These are phyloP conservation scores for Camellia japonica DNA, from an alignment of 148 eudicot genomes.

Conservation along the genomic window DNA sequence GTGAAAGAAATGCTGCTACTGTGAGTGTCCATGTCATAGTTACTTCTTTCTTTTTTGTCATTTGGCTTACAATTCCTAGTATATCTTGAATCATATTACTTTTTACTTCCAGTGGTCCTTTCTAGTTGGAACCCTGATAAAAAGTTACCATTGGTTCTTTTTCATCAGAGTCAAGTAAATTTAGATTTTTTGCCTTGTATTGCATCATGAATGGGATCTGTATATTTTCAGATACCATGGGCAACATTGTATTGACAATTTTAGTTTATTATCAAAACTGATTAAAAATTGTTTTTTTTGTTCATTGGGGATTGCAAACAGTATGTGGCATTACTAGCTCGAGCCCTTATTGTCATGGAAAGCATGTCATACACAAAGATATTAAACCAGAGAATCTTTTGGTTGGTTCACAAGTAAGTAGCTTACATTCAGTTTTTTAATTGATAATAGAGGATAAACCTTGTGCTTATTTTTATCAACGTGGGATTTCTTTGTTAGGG, in stretches of 20 bases:
- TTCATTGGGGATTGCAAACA: conserved; percentile 29
- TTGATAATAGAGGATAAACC: not conserved
- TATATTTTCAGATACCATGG: too few species aligned
- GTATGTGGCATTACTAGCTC: conserved; percentile 90
- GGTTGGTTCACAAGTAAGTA: conserved; percentile 79
- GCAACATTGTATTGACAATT: not conserved
- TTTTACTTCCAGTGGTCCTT: too few species aligned
- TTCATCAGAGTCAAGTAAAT: not conserved
- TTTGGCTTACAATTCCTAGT: too few species aligned
- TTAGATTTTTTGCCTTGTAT: too few species aligned
- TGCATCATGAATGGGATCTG: too few species aligned
- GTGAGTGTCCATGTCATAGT: conserved; percentile 37
- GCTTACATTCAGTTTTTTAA: not conserved
- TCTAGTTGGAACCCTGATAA: too few species aligned
- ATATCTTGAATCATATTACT: too few species aligned
- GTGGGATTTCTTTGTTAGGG: conserved; percentile 47
- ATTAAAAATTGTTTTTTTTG: not conserved
- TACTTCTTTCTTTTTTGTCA: not conserved
- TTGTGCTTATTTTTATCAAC: not conserved
- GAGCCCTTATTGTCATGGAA: conserved; percentile 96
- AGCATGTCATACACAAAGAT: conserved; percentile 95
- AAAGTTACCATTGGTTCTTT: not conserved
- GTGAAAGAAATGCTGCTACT: conserved; percentile 88
- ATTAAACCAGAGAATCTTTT: conserved; percentile 97
- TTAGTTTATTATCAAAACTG: not conserved